phyloP scores from a whole-genome alignment of 495 filamentous ascomycete species.

The Jackrogersella multiformis region DNA sequence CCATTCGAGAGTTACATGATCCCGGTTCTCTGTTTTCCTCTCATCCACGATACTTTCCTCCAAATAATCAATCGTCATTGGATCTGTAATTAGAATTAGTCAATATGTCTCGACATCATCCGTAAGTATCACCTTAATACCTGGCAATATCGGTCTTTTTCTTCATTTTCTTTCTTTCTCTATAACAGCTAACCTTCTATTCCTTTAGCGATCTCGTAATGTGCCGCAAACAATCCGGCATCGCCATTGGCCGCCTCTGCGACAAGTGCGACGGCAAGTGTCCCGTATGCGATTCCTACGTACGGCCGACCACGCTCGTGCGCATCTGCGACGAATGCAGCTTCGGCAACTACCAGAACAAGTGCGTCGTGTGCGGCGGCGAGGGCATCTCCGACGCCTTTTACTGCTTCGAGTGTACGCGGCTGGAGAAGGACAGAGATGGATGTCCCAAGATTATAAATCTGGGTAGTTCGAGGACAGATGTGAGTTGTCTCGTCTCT shows the following conservation, averaged over 20 bases:
- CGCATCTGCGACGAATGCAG: slow-evolving; percentile 99
- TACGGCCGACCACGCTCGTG: slow-evolving; percentile 94
- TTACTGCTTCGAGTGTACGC: slow-evolving; percentile 99
- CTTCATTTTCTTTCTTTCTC: slow-evolving; percentile 41
- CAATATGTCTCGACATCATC: slow-evolving; percentile 80
- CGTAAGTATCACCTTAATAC: slow-evolving; percentile 64
- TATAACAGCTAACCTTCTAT: slow-evolving; percentile 45
- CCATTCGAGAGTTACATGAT: background rate
- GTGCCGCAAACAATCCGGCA: slow-evolving; percentile 99
- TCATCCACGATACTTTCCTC: background rate
- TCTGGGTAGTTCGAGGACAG: slow-evolving; percentile 90
- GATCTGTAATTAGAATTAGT: slow-evolving; percentile 20
- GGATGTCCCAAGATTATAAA: slow-evolving; percentile 99
- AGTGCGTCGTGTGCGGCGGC: slow-evolving; percentile 98
- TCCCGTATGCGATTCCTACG: slow-evolving; percentile 98
- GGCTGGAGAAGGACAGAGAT: slow-evolving; percentile 95
- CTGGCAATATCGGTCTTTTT: slow-evolving; percentile 43
- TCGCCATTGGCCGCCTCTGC: slow-evolving; percentile 97
- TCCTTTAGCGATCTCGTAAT: slow-evolving; percentile 92
- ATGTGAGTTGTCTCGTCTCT: slow-evolving; percentile 66
- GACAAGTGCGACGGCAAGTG: slow-evolving; percentile 99
- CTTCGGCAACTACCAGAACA: slow-evolving; percentile 99
- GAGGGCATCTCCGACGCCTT: slow-evolving; percentile 99
- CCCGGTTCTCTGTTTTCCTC: background rate
- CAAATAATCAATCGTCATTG: slow-evolving; percentile 22